Percentiles rank a stretch among this genome's conserved stretches.
These are phyloP conservation scores for Psilocybe azurescens DNA, from an alignment of 768 basidiomycete genomes.

Conservation along the genomic window DNA sequence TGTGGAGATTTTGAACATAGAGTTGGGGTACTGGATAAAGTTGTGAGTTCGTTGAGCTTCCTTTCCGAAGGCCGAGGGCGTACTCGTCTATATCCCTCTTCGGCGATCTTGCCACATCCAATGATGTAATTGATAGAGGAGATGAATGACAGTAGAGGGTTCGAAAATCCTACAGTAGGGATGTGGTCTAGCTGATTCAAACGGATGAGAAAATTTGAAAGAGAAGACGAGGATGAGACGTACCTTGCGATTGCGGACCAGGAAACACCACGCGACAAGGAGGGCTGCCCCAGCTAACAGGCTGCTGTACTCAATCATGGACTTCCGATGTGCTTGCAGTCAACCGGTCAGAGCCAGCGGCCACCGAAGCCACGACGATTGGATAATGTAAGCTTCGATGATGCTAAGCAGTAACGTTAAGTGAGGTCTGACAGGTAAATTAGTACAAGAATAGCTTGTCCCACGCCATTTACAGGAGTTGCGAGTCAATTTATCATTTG, in stretches of 20 bases:
- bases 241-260: neutral
- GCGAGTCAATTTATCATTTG: too few relatives aligned
- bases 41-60: too few relatives aligned
- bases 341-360: too few relatives aligned
- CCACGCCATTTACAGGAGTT: too few relatives aligned
- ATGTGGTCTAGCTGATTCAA: conserved; percentile 27
- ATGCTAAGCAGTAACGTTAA: too few relatives aligned
- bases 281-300: neutral
- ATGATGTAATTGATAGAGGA: conserved; percentile 32
- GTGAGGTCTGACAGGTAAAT: too few relatives aligned
- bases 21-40: conserved; percentile 24
- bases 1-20: conserved; percentile 47
- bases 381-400: too few relatives aligned
- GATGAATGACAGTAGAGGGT: conserved; percentile 35
- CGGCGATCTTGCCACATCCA: conserved; percentile 28
- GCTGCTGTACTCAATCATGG: neutral
- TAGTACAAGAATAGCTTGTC: too few relatives aligned
- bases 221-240: neutral
- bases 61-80: neutral
- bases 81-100: conserved; percentile 39
- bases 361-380: too few relatives aligned
- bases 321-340: too few relatives aligned
- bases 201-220: neutral
- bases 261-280: neutral
- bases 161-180: conserved; percentile 42